Evolutionary conservation across 208 protist species (phyloP).

Genomic region (Endotrypanum monterogeii): DNA sequence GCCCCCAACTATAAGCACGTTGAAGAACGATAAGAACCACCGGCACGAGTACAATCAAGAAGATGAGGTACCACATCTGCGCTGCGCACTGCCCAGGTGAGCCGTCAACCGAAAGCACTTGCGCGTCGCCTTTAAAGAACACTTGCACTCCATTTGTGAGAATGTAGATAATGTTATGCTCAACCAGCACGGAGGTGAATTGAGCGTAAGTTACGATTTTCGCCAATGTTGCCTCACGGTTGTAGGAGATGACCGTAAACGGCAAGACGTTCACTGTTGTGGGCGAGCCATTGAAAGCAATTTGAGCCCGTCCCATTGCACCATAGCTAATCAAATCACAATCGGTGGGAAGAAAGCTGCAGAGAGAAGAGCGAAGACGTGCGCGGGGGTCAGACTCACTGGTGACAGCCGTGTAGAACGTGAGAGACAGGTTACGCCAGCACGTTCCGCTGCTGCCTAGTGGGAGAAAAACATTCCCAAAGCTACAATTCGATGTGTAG

Average conservation of each 20-base stretch:
- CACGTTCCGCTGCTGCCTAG: constrained; percentile 9
- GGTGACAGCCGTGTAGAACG: constrained; percentile 21
- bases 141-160: constrained; percentile 36
- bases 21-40: constrained; percentile 60
- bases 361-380: constrained; percentile 29
- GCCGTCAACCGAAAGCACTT: constrained; percentile 28
- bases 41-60: constrained; percentile 73
- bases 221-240: constrained; percentile 45
- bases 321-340: constrained; percentile 36
- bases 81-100: constrained; percentile 41
- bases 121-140: constrained; percentile 35
- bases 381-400: constrained; percentile 5
- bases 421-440: constrained; percentile 26
- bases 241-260: constrained; percentile 26
- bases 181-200: constrained; percentile 48
- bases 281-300: constrained; percentile 6
- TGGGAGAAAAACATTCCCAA: constrained; percentile 14
- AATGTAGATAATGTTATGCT: constrained; percentile 52
- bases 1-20: constrained; percentile 52
- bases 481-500: constrained; percentile 41
- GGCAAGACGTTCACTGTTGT: constrained; percentile 7
- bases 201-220: constrained; percentile 43
- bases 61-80: constrained; percentile 87
- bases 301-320: not conserved
- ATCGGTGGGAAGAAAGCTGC: constrained; percentile 36